Percentiles rank a stretch among this genome's conserved stretches.
These are phyloP conservation scores for Saccharomycopsis lassenensis DNA, from an alignment of 805 yeast species.

Conservation along the genomic window DNA sequence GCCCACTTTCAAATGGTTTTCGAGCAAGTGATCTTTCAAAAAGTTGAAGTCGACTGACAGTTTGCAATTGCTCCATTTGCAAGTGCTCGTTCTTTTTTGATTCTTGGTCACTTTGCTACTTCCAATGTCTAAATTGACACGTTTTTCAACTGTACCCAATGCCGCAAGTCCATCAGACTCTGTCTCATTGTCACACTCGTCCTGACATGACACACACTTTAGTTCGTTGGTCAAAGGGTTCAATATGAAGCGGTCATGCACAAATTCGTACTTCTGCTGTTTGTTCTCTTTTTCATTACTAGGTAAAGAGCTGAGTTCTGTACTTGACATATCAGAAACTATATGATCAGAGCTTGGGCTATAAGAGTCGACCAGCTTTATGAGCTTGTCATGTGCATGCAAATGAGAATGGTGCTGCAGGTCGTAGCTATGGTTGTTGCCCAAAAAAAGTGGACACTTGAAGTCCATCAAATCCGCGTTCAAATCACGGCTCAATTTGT, in stretches of 20 bases:
- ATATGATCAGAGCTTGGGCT: no score
- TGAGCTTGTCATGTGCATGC: no score
- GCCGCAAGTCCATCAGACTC: background rate
- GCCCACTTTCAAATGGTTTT: conserved; percentile 40
- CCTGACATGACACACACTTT: conserved; percentile 13
- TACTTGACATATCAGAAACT: no score
- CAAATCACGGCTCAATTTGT: no score
- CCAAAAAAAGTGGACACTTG: conserved; percentile 9
- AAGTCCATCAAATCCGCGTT: no score
- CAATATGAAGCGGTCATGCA: conserved; percentile 14
- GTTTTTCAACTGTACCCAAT: background rate
- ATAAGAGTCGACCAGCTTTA: no score
- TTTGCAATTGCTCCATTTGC: conserved; percentile 64
- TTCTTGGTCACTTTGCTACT: background rate
- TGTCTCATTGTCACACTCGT: background rate
- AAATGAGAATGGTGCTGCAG: no score
- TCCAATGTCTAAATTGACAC: background rate
- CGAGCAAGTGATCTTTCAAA: conserved; percentile 41
- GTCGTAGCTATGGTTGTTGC: no score
- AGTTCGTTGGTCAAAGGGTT: conserved; percentile 15
- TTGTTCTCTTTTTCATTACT: no score
- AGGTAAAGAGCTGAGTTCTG: no score
- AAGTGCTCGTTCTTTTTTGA: conserved; percentile 20
- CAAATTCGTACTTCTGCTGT: background rate
- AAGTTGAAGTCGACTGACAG: conserved; percentile 29